Percentiles rank a stretch among this genome's conserved stretches.
Conservation (phyloP, 805 yeast genomes). For the Ogataea siamensis region DNA sequence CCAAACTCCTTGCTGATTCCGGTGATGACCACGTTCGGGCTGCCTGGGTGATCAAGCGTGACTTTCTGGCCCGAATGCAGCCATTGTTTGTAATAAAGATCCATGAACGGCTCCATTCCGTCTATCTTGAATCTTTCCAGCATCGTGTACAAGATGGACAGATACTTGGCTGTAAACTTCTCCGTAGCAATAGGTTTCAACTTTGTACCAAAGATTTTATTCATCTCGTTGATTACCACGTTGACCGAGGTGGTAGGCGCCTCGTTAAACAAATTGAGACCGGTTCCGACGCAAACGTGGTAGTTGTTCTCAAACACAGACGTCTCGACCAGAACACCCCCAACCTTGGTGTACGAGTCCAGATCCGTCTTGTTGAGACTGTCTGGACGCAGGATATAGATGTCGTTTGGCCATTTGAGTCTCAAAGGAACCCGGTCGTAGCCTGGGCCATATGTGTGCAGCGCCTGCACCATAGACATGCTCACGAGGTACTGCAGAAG, state of each 20-base stretch:
- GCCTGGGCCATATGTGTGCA: constrained; percentile 48
- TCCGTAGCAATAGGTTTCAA: constrained; percentile 38
- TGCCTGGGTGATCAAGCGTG: constrained; percentile 45
- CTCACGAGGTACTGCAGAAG: constrained; percentile 85
- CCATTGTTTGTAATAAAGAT: constrained; percentile 80
- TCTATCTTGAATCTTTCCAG: constrained; percentile 52
- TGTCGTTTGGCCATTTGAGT: constrained; percentile 96
- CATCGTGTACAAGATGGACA: constrained; percentile 64
- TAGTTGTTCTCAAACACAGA: constrained; percentile 59
- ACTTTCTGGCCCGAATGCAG: constrained; percentile 76
- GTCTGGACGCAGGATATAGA: constrained; percentile 72
- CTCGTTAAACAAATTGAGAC: constrained; percentile 77
- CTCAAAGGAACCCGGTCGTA: constrained; percentile 75
- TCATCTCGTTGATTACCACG: constrained; percentile 59
- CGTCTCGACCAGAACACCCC: constrained; percentile 84
- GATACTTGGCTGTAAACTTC: constrained; percentile 60
- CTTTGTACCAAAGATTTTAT: constrained; percentile 43
- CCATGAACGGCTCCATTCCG: constrained; percentile 70
- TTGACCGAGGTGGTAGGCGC: constrained; percentile 93
- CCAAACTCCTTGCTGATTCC: constrained; percentile 91
- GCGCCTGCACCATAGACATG: constrained; percentile 78
- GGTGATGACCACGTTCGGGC: constrained; percentile 56
- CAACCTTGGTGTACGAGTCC: constrained; percentile 59
- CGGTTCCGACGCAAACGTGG: constrained; percentile 78
- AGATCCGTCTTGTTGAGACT: constrained; percentile 34